These are phyloP conservation scores for Yamadazyma nakazawae DNA, from an alignment of 805 yeast species.

Conservation along the genomic window DNA sequence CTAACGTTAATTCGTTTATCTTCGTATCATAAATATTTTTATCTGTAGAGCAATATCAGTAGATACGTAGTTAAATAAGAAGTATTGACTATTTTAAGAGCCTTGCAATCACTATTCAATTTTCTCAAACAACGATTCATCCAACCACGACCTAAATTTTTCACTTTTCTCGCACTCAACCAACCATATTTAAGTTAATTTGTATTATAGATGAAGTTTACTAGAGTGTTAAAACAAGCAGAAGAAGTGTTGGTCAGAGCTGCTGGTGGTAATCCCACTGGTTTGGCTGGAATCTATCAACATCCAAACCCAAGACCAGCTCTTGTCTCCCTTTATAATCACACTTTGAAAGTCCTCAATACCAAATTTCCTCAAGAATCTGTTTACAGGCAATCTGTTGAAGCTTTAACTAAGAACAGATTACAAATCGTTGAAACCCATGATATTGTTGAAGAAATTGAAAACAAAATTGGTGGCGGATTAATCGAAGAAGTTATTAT, in stretches of 20 bases:
- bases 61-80: neutral
- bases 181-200: constrained; percentile 14
- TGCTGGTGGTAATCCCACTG: constrained; percentile 70
- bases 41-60: too few species aligned
- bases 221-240: constrained; percentile 41
- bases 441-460: constrained; percentile 64
- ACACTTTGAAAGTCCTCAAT: constrained; percentile 58
- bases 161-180: constrained; percentile 5
- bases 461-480: constrained; percentile 74
- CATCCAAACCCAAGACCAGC: constrained; percentile 87
- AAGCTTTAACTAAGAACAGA: constrained; percentile 67
- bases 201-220: constrained; percentile 32
- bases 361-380: constrained; percentile 65
- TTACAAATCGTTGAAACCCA: constrained; percentile 60
- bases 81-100: neutral
- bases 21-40: neutral
- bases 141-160: constrained; percentile 1
- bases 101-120: neutral
- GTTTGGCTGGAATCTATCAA: constrained; percentile 71
- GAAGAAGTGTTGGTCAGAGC: constrained; percentile 57
- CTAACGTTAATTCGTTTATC: neutral
- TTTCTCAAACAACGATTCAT: neutral
- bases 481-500: constrained; percentile 77
- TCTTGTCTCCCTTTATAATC: constrained; percentile 62
- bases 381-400: constrained; percentile 74